Conservation (phyloP, 345 rosid genomes). For the sweet orange (Citrus sinensis) region DVS_A1.0 CM039165.1:33917501-33918000, state of each 20-base stretch:
- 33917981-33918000: conserved; percentile 91
- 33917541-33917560: conserved; percentile 2
- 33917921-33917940: conserved; percentile 72
- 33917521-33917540: conserved; percentile 90
- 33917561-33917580: background rate
- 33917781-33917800: background rate
- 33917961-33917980: conserved; percentile 93
- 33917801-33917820: background rate
- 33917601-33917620: background rate
- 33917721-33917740: conserved; percentile 96
- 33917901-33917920: conserved; percentile 91
- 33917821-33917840: background rate
- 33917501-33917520: conserved; percentile 91
- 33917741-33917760: conserved; percentile 70
- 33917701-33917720: conserved; percentile 87
- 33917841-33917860: conserved; percentile 21
- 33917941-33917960: conserved; percentile 99
- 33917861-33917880: conserved; percentile 93
- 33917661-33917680: conserved; percentile 95
- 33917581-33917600: background rate
- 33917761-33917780: conserved; percentile 6
- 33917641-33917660: conserved; percentile 92
- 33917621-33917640: conserved; percentile 39
- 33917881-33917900: conserved; percentile 93
- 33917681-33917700: conserved; percentile 87